Percentiles rank a stretch among this genome's conserved stretches.
These are phyloP conservation scores for Schizopora paradoxa DNA, from an alignment of 1,284 basidiomycete genomes.

Conservation along the genomic window DNA sequence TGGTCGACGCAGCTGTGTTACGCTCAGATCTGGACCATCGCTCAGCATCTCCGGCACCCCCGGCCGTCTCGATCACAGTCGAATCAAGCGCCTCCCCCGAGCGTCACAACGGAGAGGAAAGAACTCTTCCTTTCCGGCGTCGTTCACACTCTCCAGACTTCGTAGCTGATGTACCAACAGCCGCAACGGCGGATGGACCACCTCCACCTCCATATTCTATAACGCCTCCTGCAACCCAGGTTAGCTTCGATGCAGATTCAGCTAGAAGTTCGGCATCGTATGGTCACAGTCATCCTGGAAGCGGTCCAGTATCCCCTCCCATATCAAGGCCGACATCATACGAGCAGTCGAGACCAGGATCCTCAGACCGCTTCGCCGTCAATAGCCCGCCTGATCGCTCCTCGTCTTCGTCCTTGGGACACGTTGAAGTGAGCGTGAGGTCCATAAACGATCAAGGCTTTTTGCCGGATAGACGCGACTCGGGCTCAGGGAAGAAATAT, in stretches of 20 bases:
- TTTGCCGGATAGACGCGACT: no score
- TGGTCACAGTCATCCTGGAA: conserved; percentile 5
- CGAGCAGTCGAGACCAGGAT: conserved; percentile 6
- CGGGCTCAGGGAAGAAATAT: conserved; percentile 38
- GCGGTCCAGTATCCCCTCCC: conserved; percentile 10
- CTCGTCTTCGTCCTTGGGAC: background rate
- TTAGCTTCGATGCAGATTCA: conserved; percentile 12
- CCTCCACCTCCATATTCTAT: conserved; percentile 13
- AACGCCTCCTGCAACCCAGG: conserved; percentile 5
- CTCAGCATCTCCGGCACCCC: conserved; percentile 12
- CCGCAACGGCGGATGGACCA: conserved; percentile 2
- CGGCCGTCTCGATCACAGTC: conserved; percentile 16
- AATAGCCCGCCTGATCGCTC: background rate
- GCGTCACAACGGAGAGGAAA: no score
- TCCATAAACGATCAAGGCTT: no score
- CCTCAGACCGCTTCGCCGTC: conserved; percentile 1
- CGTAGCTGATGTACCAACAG: conserved; percentile 1
- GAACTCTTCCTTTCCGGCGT: no score
- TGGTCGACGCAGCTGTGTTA: no score
- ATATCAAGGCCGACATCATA: conserved; percentile 11
- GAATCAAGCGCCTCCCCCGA: conserved; percentile 6
- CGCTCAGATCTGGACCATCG: background rate
- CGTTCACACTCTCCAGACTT: no score
- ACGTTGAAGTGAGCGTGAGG: background rate
- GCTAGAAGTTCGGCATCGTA: conserved; percentile 12